Evolutionary conservation across 2,329 filamentous ascomycete species (phyloP).

Genomic region (Epichloe hybrida): DNA sequence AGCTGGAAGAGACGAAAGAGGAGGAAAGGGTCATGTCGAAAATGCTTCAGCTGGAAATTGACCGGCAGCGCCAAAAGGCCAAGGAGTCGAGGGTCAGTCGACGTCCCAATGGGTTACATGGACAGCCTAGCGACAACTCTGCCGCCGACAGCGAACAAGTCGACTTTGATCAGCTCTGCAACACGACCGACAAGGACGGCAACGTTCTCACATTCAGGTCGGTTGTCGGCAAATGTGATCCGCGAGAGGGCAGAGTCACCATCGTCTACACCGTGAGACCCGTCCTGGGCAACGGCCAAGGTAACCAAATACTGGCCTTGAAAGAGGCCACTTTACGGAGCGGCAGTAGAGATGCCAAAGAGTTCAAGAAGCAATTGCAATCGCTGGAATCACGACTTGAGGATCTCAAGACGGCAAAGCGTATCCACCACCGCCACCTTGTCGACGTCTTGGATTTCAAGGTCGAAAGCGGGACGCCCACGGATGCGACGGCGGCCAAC

Average conservation of each 20-base stretch:
- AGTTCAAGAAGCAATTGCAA: slow-evolving; percentile 65
- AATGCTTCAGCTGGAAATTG: slow-evolving; percentile 60
- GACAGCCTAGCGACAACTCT: slow-evolving; percentile 15
- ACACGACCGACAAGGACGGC: slow-evolving; percentile 48
- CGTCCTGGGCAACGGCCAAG: slow-evolving; percentile 39
- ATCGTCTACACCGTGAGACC: slow-evolving; percentile 62
- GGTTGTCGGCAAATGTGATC: slow-evolving; percentile 54
- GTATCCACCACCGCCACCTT: slow-evolving; percentile 61
- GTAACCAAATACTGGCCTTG: slow-evolving; percentile 53
- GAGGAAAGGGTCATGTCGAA: slow-evolving; percentile 57
- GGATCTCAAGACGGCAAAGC: slow-evolving; percentile 58
- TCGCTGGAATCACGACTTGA: slow-evolving; percentile 66
- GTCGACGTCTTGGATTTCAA: slow-evolving; percentile 74
- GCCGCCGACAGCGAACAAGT: slow-evolving; percentile 25
- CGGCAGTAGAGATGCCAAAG: slow-evolving; percentile 41
- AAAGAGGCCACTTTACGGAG: slow-evolving; percentile 55
- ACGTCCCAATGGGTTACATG: slow-evolving; percentile 25
- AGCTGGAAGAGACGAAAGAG: slow-evolving; percentile 44
- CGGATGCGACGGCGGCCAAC: slow-evolving; percentile 22
- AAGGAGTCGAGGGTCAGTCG: slow-evolving; percentile 52
- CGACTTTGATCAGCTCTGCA: slow-evolving; percentile 55
- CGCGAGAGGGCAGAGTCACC: slow-evolving; percentile 52
- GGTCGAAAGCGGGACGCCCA: slow-evolving; percentile 43
- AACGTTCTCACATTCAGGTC: slow-evolving; percentile 54
- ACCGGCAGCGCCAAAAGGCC: slow-evolving; percentile 49